Percentiles rank a stretch among this genome's conserved stretches.
These are phyloP conservation scores for Trametopsis cervina DNA, from an alignment of 768 basidiomycete species.

Conservation along the genomic window DNA sequence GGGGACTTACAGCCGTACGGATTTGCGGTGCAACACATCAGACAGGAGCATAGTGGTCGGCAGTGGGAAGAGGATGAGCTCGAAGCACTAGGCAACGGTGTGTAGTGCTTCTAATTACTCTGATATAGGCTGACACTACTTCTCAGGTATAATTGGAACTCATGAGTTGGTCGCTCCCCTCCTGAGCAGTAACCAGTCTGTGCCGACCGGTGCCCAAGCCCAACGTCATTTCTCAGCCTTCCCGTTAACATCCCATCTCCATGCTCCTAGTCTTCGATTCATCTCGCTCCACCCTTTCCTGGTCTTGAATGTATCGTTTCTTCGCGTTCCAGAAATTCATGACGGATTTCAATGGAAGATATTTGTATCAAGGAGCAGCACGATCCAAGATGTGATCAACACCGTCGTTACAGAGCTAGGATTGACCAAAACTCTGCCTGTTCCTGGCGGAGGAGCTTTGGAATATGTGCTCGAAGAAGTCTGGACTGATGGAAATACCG, in stretches of 20 bases:
- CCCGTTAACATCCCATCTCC: conserved; percentile 59
- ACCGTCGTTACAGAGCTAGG: conserved; percentile 58
- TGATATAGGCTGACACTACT: neutral
- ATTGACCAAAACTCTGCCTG: conserved; percentile 53
- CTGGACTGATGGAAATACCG: conserved; percentile 43
- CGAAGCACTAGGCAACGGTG: conserved; percentile 57
- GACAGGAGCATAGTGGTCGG: conserved; percentile 50
- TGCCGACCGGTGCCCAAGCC: conserved; percentile 24
- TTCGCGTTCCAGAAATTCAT: conserved; percentile 69
- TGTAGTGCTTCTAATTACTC: conserved; percentile 13
- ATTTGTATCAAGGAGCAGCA: conserved; percentile 54
- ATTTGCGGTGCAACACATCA: conserved; percentile 67
- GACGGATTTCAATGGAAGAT: conserved; percentile 63
- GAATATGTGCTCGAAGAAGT: conserved; percentile 73
- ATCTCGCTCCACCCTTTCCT: conserved; percentile 63
- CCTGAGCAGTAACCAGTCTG: conserved; percentile 30
- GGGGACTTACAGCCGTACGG: conserved; percentile 48
- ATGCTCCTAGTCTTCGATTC: conserved; percentile 59
- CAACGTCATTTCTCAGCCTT: conserved; percentile 64
- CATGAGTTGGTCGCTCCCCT: conserved; percentile 45
- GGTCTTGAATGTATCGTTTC: conserved; percentile 45
- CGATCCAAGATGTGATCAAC: conserved; percentile 48
- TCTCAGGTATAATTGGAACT: conserved; percentile 43
- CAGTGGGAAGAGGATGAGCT: conserved; percentile 71
- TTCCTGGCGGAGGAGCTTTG: conserved; percentile 60